These are phyloP conservation scores for Rheum nobile DNA, from an alignment of 148 eudicot genomes.

Conservation along the genomic window DNA sequence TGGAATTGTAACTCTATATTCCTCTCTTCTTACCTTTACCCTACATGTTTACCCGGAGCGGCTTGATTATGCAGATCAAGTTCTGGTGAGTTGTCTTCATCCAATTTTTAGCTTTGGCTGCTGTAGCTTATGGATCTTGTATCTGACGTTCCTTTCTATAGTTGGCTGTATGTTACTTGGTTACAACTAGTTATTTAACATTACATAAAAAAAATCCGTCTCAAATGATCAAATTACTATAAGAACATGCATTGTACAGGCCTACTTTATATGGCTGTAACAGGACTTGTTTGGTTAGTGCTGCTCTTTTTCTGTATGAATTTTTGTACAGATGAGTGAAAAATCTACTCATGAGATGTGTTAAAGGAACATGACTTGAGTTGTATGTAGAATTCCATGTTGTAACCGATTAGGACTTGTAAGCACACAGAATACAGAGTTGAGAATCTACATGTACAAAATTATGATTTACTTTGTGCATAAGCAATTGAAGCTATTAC, in stretches of 20 bases:
- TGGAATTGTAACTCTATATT: slow-evolving; percentile 83
- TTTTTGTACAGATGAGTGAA: neutral
- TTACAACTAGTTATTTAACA: neutral
- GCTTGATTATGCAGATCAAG: slow-evolving; percentile 95
- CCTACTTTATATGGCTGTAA: neutral
- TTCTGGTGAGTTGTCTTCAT: slow-evolving; percentile 52
- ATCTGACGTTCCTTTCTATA: neutral
- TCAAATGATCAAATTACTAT: neutral
- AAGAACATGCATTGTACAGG: neutral
- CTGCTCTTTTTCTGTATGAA: neutral
- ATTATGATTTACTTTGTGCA: neutral
- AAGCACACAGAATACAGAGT: neutral
- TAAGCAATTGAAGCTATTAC: neutral
- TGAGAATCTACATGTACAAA: neutral
- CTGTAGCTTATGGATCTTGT: neutral
- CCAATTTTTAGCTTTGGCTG: slow-evolving; percentile 8
- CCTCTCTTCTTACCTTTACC: slow-evolving; percentile 89
- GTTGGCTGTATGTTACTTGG: neutral
- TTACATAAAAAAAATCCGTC: neutral
- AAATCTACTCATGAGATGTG: neutral
- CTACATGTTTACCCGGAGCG: slow-evolving; percentile 92
- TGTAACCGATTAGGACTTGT: neutral
- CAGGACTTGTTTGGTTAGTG: neutral
- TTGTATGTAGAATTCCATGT: neutral
- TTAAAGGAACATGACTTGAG: neutral